A percentile compares a stretch with the other conserved stretches of the same genome.
phyloP scores from a whole-genome alignment of 345 rosid species.

The Dovyalis caffra region DNA sequence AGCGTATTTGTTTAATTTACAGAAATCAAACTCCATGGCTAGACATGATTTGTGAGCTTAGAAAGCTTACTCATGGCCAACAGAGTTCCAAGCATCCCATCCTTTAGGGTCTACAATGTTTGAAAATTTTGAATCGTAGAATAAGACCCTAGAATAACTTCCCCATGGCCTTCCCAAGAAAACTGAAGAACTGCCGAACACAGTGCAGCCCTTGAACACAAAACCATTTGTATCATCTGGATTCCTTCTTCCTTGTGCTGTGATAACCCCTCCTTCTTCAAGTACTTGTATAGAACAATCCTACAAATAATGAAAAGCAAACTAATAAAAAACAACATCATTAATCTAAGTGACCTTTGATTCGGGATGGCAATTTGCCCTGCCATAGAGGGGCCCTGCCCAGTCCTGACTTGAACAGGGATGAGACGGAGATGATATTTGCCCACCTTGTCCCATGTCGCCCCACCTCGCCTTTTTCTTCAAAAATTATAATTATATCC shows the following conservation, averaged over 20 bases:
- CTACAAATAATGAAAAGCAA: conserved; percentile 19
- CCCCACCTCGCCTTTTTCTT: no score
- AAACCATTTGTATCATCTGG: conserved; percentile 45
- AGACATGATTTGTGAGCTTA: not conserved
- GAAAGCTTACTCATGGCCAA: conserved; percentile 36
- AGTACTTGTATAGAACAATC: conserved; percentile 46
- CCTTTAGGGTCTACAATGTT: conserved; percentile 35
- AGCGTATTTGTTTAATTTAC: no score
- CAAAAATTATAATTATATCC: no score
- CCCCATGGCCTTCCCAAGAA: conserved; percentile 64
- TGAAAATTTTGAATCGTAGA: conserved; percentile 37
- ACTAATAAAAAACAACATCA: not conserved
- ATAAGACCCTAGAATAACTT: conserved; percentile 45
- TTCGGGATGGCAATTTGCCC: no score
- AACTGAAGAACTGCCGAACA: conserved; percentile 39
- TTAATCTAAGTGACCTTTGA: no score
- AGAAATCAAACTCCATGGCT: not conserved
- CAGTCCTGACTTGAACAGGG: no score
- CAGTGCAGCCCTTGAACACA: conserved; percentile 51
- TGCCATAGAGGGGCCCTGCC: no score
- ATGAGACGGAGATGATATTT: no score
- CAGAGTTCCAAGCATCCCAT: conserved; percentile 46
- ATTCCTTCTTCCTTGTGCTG: conserved; percentile 53
- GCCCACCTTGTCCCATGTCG: no score
- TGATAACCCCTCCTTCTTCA: conserved; percentile 55